A percentile compares a stretch with the other conserved stretches of the same genome.
Conservation (phyloP, 2,329 filamentous ascomycete genomes). For the Beauveria brongniartii region DNA sequence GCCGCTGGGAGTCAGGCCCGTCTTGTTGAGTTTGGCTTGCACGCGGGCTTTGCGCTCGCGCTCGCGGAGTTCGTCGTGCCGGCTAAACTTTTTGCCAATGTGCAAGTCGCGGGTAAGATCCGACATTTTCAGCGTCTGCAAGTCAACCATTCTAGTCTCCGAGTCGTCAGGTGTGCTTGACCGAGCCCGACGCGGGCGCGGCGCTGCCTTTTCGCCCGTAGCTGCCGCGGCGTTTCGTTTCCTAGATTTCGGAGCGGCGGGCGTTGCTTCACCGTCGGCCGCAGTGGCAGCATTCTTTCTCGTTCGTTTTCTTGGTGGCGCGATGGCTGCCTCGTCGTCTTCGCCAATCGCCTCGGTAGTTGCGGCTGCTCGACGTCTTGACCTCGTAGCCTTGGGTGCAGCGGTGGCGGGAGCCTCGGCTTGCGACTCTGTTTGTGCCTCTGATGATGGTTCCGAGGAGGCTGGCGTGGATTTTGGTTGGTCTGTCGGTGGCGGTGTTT, state of each 20-base stretch:
- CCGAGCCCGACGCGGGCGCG: constrained; percentile 30
- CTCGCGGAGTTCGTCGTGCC: constrained; percentile 63
- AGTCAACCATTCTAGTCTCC: constrained; percentile 55
- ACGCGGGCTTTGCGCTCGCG: constrained; percentile 46
- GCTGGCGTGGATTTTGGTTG: neutral
- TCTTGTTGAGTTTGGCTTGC: constrained; percentile 23
- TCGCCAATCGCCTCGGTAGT: neutral
- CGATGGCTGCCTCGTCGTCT: neutral
- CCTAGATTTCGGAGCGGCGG: neutral
- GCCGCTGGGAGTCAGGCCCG: constrained; percentile 19
- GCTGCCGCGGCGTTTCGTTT: constrained; percentile 4
- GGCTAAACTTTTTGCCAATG: constrained; percentile 67
- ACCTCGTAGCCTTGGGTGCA: neutral
- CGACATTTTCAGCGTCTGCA: constrained; percentile 60
- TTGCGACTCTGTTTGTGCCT: neutral
- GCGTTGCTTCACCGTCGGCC: neutral
- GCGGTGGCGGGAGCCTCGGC: neutral
- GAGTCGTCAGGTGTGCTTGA: constrained; percentile 55
- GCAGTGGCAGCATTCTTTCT: neutral
- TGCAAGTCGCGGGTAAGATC: constrained; percentile 62
- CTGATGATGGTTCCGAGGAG: neutral
- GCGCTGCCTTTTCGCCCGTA: constrained; percentile 14
- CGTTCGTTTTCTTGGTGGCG: constrained; percentile 8
- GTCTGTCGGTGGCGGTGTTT: neutral
- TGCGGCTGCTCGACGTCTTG: neutral